Base-by-base conservation (phyloP, 192 early-diverging fungal species). In the Coemansia sp. region DNA sequence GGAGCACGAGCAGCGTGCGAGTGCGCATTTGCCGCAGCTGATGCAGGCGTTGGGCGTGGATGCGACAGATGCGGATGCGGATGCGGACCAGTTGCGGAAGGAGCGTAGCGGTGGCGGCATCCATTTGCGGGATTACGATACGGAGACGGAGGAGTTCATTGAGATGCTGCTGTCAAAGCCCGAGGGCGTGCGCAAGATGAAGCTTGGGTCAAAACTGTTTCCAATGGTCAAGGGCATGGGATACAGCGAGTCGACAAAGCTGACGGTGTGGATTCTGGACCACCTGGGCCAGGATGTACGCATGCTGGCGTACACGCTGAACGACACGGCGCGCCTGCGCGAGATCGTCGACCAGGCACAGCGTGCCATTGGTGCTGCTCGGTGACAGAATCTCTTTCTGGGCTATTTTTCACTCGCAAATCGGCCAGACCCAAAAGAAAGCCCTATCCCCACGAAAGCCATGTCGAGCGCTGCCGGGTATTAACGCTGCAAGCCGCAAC, bases 181-280 rank as follows among this genome's bases (percentile, higher is more conserved):
- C 9, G 83, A 77, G 49, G 73, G 63, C 55, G 78, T 81, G 73
- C 72, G 83, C 41, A 85, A 81, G 66, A 80, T 78, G 67, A 85
- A 85, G 68, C 73, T 85, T 18, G 83, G 83, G 11, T 78, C 78
- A 10, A 80, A 78, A 62, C 71, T 85, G 68, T 85, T 85, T 70
- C 83, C 83, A 13, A 65, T 85, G 26, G 75, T 85, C 62, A 85
- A 85, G 73, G 75, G 78, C 46, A 77, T 85, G 72, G 83, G 83
- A 15, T 72, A 77, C 62, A 68, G 65, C 57, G 83, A 85, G 39
- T 72, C 76, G 41, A 85, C 83, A 22, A 85, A 81, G 67, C 69
- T 85, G 19, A 85, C 83, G 6, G 83, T 85, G 52, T 81, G 83
- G 78, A 80, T 85, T 26, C 78, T 85, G 54, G 83, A 78, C 21